A percentile compares a stretch with the other conserved stretches of the same genome.
phyloP scores from a whole-genome alignment of 257 asterid genomes.

The Nicotiana noctiflora region DNA sequence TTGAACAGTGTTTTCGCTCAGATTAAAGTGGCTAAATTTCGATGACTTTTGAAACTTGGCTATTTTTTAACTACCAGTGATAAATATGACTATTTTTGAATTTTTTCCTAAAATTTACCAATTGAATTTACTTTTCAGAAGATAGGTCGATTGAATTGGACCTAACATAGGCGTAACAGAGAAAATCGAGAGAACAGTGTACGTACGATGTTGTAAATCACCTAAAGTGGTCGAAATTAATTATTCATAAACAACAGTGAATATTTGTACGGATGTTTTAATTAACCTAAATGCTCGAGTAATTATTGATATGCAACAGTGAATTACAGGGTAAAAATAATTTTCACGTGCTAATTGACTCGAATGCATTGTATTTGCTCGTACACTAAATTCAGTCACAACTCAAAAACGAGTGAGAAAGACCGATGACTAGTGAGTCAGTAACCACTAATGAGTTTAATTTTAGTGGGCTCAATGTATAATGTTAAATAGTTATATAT shows the following conservation, averaged over 20 bases:
- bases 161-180: neutral
- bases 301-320: neutral
- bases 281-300: neutral
- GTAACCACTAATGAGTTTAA: neutral
- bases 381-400: neutral
- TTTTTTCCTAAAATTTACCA: too few species aligned
- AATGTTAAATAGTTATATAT: too few species aligned
- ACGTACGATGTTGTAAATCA: neutral
- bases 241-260: neutral
- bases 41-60: too few species aligned
- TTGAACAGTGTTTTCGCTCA: too few species aligned
- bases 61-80: too few species aligned
- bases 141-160: neutral
- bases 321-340: neutral
- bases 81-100: too few species aligned
- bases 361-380: neutral
- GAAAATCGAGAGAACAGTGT: neutral
- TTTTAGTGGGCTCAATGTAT: neutral
- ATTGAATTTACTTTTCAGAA: neutral
- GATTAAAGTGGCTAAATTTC: too few species aligned
- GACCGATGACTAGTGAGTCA: neutral
- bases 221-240: neutral
- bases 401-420: neutral
- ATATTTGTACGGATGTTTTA: neutral
- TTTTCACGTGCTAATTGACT: constrained; percentile 1